phyloP scores from a whole-genome alignment of 768 basidiomycete species.

The Russula olivacea region DNA sequence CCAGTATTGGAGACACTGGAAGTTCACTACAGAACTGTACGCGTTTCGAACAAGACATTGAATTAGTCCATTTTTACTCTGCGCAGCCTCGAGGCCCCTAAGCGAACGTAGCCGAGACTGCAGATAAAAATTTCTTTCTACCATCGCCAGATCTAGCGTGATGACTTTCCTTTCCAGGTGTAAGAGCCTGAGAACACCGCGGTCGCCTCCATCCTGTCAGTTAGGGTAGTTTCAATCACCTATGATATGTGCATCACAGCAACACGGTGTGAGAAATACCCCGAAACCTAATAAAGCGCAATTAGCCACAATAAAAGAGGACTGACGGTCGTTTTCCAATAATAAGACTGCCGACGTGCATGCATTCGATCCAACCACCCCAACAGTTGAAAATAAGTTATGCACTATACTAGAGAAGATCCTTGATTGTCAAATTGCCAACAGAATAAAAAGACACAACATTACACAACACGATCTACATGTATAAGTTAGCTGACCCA shows the following conservation, averaged over 20 bases:
- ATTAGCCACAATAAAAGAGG: not conserved
- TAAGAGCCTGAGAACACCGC: no score
- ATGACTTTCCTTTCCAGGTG: no score
- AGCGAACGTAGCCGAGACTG: no score
- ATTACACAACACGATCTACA: not conserved
- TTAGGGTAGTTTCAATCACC: not conserved
- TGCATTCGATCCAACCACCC: not conserved
- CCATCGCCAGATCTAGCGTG: no score
- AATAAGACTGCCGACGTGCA: no score
- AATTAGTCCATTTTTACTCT: no score
- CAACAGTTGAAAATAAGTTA: slow-evolving; percentile 8
- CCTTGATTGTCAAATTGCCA: not conserved
- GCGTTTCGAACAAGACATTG: no score
- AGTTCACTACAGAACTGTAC: no score
- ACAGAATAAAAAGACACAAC: not conserved
- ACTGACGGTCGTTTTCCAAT: not conserved
- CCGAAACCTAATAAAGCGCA: not conserved
- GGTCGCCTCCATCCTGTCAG: no score
- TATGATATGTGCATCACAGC: not conserved
- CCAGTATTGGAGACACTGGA: no score
- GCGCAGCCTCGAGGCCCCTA: no score
- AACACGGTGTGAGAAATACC: not conserved
- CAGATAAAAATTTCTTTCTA: no score
- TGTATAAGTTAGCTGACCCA: slow-evolving; percentile 12
- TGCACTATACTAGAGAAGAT: not conserved